Evolutionary conservation across 257 asterid genomes (phyloP).

Genomic region (Solanum tarapatanum): DNA sequence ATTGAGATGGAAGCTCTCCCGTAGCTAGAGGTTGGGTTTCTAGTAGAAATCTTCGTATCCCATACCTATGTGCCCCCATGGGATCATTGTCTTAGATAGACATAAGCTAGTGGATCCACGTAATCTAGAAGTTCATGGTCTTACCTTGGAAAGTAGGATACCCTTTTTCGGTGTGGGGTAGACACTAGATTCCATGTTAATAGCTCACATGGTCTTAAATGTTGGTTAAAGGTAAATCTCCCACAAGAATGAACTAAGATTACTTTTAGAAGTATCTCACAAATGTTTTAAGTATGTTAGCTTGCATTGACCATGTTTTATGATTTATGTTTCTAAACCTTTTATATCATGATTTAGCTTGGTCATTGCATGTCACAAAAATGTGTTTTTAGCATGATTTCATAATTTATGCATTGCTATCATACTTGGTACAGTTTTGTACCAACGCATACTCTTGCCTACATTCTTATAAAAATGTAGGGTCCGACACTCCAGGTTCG

Average conservation of each 20-base stretch:
- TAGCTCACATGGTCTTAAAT: not conserved
- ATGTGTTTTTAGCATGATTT: not conserved
- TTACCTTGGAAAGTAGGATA: not conserved
- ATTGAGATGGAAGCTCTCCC: not conserved
- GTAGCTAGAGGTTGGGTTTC: not conserved
- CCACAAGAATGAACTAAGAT: not conserved
- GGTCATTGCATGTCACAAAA: not conserved
- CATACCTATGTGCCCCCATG: not conserved
- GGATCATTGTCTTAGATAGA: not conserved
- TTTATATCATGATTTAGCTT: not conserved
- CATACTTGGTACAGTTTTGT: too few species aligned
- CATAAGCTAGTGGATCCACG: not conserved
- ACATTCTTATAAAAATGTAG: too few species aligned
- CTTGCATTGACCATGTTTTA: not conserved
- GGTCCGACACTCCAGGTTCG: not conserved
- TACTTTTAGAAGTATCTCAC: not conserved
- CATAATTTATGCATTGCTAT: not conserved
- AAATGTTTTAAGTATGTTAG: not conserved
- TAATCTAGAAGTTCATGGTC: not conserved
- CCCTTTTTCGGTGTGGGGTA: not conserved
- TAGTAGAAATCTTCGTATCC: not conserved
- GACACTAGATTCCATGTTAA: not conserved
- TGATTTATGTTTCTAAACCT: not conserved
- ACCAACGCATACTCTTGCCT: not conserved
- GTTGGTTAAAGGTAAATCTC: not conserved